Base-by-base conservation (phyloP, 2,329 filamentous ascomycete genomes). In the Tolypocladium tundrense region DNA sequence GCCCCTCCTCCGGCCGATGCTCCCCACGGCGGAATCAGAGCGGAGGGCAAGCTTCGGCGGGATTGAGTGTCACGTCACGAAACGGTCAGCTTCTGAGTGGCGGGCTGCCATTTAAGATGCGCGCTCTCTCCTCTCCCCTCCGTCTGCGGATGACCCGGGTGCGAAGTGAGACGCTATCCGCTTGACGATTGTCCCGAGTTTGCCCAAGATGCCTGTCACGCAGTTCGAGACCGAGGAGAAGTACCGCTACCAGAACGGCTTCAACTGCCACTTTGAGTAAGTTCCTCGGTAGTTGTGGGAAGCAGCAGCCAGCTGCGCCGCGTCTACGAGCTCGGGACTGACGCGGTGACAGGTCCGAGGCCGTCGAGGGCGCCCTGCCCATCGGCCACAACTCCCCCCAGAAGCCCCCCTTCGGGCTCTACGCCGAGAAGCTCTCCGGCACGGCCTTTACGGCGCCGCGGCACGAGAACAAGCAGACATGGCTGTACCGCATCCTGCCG, bases 331-430 rank as follows among this genome's bases (percentile, higher is more conserved):
- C 48, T 4, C 1, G 31, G 31, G 27, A 10, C 60, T 67, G 52
- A 66, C 51, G 0, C 19, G 39, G 1, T 4, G 4, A 10, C 66
- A 91, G 88, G 69, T 84, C 88, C 52, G 90, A 94, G 77, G 89
- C 89, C 53, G 77, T 93, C 58, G 78, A 85, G n/a, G 88, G 86
- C n/a, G 86, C 90, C 8, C 78, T 93, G 4, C 90, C 91, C 14
- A 69, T 90, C 60, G 90, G 82, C 54, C 82, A 86, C 45, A 95
- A 95, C 77, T 90, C 88, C 2, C 91, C 91, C 0, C 90, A 95
- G 70, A 90, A 91, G 68, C 86, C 85, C 0, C 81, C 88, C 0
- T 84, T 86, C 63, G 90, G 90, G 0, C 83, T 96, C 39, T 94
- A 94, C 73, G 85, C 90, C 37, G 91, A 95, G 74, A 88, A 88